Conservation (phyloP, 2,329 filamentous ascomycete genomes). For the Aspergillus ustus region DNA sequence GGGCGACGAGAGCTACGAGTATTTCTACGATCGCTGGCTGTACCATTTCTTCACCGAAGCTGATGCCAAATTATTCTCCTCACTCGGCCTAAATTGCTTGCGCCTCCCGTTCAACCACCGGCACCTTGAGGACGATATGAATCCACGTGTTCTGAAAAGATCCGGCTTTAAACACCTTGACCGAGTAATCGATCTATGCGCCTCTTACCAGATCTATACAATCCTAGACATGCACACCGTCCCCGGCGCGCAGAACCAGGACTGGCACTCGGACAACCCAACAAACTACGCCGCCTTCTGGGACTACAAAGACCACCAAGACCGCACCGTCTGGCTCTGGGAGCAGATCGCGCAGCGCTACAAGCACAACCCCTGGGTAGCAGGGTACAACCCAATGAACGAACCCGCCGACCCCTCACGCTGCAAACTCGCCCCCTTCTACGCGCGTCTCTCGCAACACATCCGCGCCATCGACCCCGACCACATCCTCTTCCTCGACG, state of each 20-base stretch:
- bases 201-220: neutral
- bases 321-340: conserved; percentile 52
- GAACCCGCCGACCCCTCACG: conserved; percentile 53
- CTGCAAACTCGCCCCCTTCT: conserved; percentile 47
- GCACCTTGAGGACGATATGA: conserved; percentile 51
- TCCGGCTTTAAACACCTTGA: conserved; percentile 51
- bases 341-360: conserved; percentile 49
- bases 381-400: conserved; percentile 56
- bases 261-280: conserved; percentile 53
- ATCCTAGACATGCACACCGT: conserved; percentile 4
- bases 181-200: conserved; percentile 40
- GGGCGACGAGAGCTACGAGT: conserved; percentile 59
- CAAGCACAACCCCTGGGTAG: conserved; percentile 47
- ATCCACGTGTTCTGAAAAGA: conserved; percentile 45
- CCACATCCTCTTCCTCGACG: conserved; percentile 48
- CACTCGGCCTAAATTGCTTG: conserved; percentile 59
- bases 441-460: conserved; percentile 48
- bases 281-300: conserved; percentile 51
- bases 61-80: conserved; percentile 61
- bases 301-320: conserved; percentile 53
- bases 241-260: conserved; percentile 52
- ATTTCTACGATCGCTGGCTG: conserved; percentile 60
- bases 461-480: conserved; percentile 50
- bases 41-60: conserved; percentile 61
- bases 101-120: conserved; percentile 64